A percentile compares a stretch with the other conserved stretches of the same genome.
Conservation (phyloP, 352 stramenopile genomes). For the Thraustochytrium striatum region DNA sequence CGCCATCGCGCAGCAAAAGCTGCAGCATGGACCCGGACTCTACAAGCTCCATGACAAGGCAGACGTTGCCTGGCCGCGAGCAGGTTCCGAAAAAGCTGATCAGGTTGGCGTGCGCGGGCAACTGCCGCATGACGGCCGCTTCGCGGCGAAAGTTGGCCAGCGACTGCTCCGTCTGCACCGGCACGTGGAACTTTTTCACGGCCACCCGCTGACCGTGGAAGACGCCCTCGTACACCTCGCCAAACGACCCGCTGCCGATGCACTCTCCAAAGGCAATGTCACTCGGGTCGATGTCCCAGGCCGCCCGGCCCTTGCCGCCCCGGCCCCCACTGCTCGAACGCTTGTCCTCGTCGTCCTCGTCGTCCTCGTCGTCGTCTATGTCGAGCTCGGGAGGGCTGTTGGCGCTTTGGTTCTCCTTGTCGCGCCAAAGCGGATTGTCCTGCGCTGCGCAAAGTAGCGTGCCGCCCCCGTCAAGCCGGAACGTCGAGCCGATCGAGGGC, state of each 20-base stretch:
- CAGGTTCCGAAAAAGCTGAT: conserved; percentile 55
- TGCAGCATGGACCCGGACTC: conserved; percentile 3
- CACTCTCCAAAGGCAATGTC: conserved; percentile 55
- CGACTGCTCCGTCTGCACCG: not conserved
- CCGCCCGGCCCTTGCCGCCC: not conserved
- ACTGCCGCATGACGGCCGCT: conserved; percentile 51
- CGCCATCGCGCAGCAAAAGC: not conserved
- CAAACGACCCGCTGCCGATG: conserved; percentile 58
- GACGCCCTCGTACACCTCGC: conserved; percentile 55
- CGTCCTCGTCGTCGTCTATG: not conserved
- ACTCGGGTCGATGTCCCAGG: conserved; percentile 53
- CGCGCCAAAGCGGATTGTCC: too few species aligned
- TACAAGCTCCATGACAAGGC: conserved; percentile 42
- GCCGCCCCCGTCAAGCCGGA: too few species aligned
- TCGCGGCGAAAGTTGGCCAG: conserved; percentile 59
- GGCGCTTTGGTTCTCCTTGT: too few species aligned
- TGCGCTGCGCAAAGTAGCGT: too few species aligned
- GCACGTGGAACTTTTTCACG: conserved; percentile 57
- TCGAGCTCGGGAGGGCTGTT: too few species aligned
- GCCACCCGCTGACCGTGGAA: conserved; percentile 52
- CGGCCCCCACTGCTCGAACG: not conserved
- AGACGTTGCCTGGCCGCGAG: conserved; percentile 46
- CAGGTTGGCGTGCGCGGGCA: conserved; percentile 56
- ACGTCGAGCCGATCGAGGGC: too few species aligned
- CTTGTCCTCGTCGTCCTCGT: not conserved